Conservation (phyloP, 768 basidiomycete species). For the Naganishia friedmannii region DNA sequence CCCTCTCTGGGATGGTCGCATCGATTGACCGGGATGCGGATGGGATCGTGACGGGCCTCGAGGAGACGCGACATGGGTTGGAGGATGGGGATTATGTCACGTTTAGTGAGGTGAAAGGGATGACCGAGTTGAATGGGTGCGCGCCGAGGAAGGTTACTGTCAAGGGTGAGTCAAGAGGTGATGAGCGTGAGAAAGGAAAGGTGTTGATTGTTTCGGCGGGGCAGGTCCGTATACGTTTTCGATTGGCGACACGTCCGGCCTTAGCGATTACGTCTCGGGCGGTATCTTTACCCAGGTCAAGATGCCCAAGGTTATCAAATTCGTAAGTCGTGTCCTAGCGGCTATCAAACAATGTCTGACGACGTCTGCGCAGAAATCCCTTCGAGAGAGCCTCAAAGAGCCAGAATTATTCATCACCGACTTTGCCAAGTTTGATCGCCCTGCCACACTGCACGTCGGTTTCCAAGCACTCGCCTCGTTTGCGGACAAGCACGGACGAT, state of each 20-base stretch:
- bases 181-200: background rate
- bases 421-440: slow-evolving; percentile 94
- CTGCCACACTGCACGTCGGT: slow-evolving; percentile 81
- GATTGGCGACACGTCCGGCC: slow-evolving; percentile 81
- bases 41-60: slow-evolving; percentile 91
- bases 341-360: background rate
- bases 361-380: slow-evolving; percentile 68
- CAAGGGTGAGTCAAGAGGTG: slow-evolving; percentile 59
- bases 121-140: slow-evolving; percentile 83
- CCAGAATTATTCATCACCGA: slow-evolving; percentile 93
- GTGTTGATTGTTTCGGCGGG: background rate
- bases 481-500: slow-evolving; percentile 60
- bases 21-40: slow-evolving; percentile 76
- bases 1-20: slow-evolving; percentile 90
- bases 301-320: slow-evolving; percentile 94
- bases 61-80: slow-evolving; percentile 96
- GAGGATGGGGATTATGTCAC: slow-evolving; percentile 98
- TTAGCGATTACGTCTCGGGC: slow-evolving; percentile 75
- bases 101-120: slow-evolving; percentile 92
- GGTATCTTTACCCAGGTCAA: slow-evolving; percentile 98
- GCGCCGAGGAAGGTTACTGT: slow-evolving; percentile 87
- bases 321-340: slow-evolving; percentile 60
- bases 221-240: slow-evolving; percentile 86
- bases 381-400: slow-evolving; percentile 72
- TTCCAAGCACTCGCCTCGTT: slow-evolving; percentile 91